These are phyloP conservation scores for Populus trichocarpa DNA, from an alignment of 441 rosid species.

Conservation along the genomic window DNA sequence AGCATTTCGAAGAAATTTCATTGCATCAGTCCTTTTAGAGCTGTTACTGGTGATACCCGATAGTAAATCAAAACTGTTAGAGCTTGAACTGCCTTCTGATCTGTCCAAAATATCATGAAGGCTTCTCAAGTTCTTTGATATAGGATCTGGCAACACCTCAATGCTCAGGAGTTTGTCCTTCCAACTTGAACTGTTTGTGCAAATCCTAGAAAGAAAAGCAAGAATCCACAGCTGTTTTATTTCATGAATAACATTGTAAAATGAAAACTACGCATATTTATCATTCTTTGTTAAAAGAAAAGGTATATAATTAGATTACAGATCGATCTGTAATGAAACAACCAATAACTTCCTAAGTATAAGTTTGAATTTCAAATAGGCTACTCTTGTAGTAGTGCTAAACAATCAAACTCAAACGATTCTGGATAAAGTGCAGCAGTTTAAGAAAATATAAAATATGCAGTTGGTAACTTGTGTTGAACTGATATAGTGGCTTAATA, in stretches of 20 bases:
- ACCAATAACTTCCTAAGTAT: background rate
- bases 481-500: background rate
- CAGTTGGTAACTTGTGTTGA: background rate
- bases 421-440: background rate
- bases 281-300: background rate
- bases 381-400: background rate
- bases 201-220: conserved; percentile 41
- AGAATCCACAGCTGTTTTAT: background rate
- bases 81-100: conserved; percentile 29
- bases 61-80: conserved; percentile 45
- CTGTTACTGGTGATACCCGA: conserved; percentile 41
- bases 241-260: conserved; percentile 7
- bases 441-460: too few relatives aligned
- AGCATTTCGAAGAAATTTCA: conserved; percentile 86
- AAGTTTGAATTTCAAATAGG: background rate
- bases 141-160: conserved; percentile 61
- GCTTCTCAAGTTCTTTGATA: conserved; percentile 49
- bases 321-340: background rate
- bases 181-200: conserved; percentile 87
- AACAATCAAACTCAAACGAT: background rate
- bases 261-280: background rate
- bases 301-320: background rate
- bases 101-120: conserved; percentile 31
- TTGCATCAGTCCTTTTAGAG: conserved; percentile 51
- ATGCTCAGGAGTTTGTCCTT: conserved; percentile 59